phyloP scores from a whole-genome alignment of 116 monocot species.

The Posidonia oceanica region DNA sequence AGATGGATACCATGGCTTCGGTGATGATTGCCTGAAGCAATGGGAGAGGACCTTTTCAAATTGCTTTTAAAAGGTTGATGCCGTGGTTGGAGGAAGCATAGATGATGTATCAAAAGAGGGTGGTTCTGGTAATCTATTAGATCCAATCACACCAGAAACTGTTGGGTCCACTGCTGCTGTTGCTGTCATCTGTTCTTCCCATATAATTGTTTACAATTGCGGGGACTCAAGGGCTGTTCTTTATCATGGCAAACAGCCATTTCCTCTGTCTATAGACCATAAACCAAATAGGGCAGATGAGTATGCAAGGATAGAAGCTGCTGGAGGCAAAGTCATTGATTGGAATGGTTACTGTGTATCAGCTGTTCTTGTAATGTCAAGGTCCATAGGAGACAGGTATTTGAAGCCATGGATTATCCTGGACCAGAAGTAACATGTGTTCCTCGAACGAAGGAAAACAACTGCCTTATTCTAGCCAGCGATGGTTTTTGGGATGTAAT shows the following conservation, averaged over 20 bases:
- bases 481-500: constrained; percentile 38
- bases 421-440: constrained; percentile 29
- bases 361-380: constrained; percentile 85
- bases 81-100: constrained; percentile 15
- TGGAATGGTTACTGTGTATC: constrained; percentile 86
- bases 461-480: constrained; percentile 41
- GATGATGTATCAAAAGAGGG: background rate
- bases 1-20: background rate
- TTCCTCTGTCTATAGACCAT: constrained; percentile 75
- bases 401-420: constrained; percentile 46
- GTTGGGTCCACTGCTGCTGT: constrained; percentile 78
- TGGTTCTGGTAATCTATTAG: background rate
- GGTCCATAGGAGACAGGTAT: constrained; percentile 58
- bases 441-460: constrained; percentile 22
- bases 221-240: constrained; percentile 84
- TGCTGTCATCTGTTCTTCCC: constrained; percentile 58
- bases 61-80: constrained; percentile 31
- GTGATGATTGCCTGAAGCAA: constrained; percentile 10
- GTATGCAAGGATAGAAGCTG: constrained; percentile 70
- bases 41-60: constrained; percentile 24
- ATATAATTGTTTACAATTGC: constrained; percentile 69
- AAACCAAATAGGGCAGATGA: constrained; percentile 83
- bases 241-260: constrained; percentile 61
- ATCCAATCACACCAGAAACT: constrained; percentile 64
- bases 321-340: constrained; percentile 70